Base-by-base conservation (phyloP, 2,329 filamentous ascomycete species). In the Colletotrichum lini region DNA sequence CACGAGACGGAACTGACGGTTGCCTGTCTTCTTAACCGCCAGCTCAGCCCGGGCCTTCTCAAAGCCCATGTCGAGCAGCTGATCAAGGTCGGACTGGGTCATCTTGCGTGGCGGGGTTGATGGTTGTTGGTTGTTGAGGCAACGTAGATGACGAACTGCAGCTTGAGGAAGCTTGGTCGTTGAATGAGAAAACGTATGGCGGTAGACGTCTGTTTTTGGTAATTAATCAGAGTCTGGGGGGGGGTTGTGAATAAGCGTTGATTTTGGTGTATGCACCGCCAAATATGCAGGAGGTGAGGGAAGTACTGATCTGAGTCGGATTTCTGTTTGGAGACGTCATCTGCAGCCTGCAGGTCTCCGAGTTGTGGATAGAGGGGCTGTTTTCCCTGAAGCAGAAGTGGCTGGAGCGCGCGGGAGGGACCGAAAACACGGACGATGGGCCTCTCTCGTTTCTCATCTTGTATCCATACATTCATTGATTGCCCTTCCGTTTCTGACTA, bases 21-120 rank as follows among this genome's bases (percentile, higher is more conserved):
- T 93, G 73, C 95, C 94, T 15, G 91, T 89, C 78, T 93, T 94
- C 83, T 96, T 94, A 74, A 98, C 87, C 45, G 96, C 96, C 56
- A 98, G 84, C 80, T 95, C 89, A 57, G 94, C 92, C 75, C 94
- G 91, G 78, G 94, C 90, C 77, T 91, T 90, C 74, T 97, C 94
- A 79, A 99, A 99, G 82, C 91, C 91, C 90, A 93, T 92, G 63
- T 92, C 90, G 74, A 92, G 79, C 76, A 93, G 83, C 45, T 87
- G 82, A 21, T 91, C 86, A 21, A 92, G 84, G 76, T 92, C 90
- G 54, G 89, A 86, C 73, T 87, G 83, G 74, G 88, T 87, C 83
- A 89, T 91, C 73, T 76, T 83, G 47, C n/a, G 54, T 66, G 60
- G 61, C 49, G 67, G 70, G 66, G 61, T 65, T 73, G 49, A 61